Evolutionary conservation across 768 basidiomycete species (phyloP).

Genomic region (Leccinum pellstonianum): DNA sequence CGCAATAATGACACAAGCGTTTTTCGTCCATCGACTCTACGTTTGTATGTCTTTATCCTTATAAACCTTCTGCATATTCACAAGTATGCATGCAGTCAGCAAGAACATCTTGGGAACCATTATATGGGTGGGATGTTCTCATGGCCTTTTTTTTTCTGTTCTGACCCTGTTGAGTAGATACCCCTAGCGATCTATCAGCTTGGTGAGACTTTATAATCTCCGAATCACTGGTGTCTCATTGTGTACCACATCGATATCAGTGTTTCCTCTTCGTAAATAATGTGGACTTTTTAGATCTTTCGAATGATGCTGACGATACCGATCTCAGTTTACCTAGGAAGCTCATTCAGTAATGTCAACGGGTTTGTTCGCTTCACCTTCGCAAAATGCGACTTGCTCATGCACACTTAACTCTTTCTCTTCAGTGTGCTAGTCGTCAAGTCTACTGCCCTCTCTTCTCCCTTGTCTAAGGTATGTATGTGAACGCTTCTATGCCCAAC

Average conservation of each 20-base stretch:
- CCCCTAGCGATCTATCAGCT: conserved; percentile 1
- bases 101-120: not conserved
- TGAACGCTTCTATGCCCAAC: too few species aligned
- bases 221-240: not conserved
- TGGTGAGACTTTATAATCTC: conserved; percentile 4
- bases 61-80: not conserved
- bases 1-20: not conserved
- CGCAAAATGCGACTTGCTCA: too few species aligned
- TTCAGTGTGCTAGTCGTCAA: too few species aligned
- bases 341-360: too few species aligned
- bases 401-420: too few species aligned
- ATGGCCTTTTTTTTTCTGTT: not conserved
- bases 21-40: conserved; percentile 5
- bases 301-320: too few species aligned
- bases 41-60: not conserved
- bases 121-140: conserved; percentile 1
- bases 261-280: not conserved
- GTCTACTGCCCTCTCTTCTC: too few species aligned
- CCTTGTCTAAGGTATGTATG: too few species aligned
- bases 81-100: not conserved
- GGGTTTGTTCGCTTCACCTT: too few species aligned
- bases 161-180: not conserved
- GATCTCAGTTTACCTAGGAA: too few species aligned
- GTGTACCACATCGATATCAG: not conserved
- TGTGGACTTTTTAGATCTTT: not conserved